phyloP scores from a whole-genome alignment of 2,329 filamentous ascomycete species.

The Fusarium oxysporum region DNA sequence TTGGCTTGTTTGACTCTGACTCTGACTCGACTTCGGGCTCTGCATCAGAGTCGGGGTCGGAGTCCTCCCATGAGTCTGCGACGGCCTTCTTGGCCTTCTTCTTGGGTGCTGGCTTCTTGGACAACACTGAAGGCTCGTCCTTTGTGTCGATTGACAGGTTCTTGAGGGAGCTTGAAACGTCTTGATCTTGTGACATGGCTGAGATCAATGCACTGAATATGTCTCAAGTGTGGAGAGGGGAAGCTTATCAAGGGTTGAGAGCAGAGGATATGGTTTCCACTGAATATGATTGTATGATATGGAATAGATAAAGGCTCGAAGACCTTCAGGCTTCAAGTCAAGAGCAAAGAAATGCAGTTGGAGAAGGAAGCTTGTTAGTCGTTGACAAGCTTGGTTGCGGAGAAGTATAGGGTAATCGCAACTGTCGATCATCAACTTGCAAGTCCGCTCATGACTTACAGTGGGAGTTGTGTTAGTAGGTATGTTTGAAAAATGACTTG shows the following conservation, averaged over 20 bases:
- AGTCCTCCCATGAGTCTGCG: conserved; percentile 67
- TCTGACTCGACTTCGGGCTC: conserved; percentile 50
- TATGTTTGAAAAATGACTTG: not conserved
- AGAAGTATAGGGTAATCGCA: conserved; percentile 26
- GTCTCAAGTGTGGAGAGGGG: not conserved
- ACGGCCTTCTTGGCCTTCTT: conserved; percentile 48
- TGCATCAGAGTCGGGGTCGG: conserved; percentile 60
- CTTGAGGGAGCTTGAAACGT: conserved; percentile 48
- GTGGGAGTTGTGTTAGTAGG: not conserved
- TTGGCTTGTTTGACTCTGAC: conserved; percentile 49
- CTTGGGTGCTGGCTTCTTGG: conserved; percentile 42
- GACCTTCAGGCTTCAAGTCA: not conserved
- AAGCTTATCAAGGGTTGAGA: not conserved
- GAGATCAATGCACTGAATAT: not conserved
- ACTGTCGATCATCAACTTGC: not conserved
- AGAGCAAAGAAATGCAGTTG: conserved; percentile 9
- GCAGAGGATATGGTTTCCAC: not conserved
- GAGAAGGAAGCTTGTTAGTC: not conserved
- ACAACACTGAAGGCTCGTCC: conserved; percentile 25
- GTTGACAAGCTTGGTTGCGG: conserved; percentile 28
- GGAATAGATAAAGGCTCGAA: not conserved
- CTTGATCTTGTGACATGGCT: conserved; percentile 41
- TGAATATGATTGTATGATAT: not conserved
- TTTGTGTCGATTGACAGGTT: conserved; percentile 47
- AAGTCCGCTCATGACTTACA: not conserved